Evolutionary conservation across 177 flowering plant species (phyloP).

Genomic region (Vitis hybrid): DNA sequence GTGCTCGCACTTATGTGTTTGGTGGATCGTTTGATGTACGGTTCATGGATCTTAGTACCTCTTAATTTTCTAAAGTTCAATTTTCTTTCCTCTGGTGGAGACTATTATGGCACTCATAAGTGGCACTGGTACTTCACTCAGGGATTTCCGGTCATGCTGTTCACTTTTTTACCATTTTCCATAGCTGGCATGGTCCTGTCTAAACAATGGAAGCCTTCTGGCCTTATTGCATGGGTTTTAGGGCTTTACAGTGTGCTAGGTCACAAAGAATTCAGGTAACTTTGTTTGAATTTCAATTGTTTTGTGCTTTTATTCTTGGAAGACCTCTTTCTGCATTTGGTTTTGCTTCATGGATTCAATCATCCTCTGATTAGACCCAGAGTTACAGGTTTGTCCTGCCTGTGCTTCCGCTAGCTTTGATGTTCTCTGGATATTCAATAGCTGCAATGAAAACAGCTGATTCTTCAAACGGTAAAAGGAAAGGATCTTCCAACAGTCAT

Average conservation of each 20-base stretch:
- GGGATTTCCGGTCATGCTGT: constrained; percentile 80
- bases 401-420: constrained; percentile 85
- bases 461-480: constrained; percentile 22
- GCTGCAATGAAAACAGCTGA: constrained; percentile 34
- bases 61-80: constrained; percentile 88
- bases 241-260: constrained; percentile 80
- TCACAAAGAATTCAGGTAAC: constrained; percentile 82
- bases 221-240: constrained; percentile 77
- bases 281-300: neutral
- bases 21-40: constrained; percentile 78
- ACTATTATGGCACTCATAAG: constrained; percentile 90
- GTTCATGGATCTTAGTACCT: constrained; percentile 81
- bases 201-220: constrained; percentile 70
- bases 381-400: constrained; percentile 86
- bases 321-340: neutral
- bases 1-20: constrained; percentile 60
- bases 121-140: constrained; percentile 97
- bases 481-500: constrained; percentile 22
- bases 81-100: constrained; percentile 87
- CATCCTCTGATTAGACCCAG: constrained; percentile 17
- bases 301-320: constrained; percentile 4
- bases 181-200: constrained; percentile 57
- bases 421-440: constrained; percentile 76
- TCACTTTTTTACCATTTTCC: constrained; percentile 71
- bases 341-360: constrained; percentile 9